phyloP scores from a whole-genome alignment of 257 asterid genomes.

The Fraxinus cuspidata region DNA sequence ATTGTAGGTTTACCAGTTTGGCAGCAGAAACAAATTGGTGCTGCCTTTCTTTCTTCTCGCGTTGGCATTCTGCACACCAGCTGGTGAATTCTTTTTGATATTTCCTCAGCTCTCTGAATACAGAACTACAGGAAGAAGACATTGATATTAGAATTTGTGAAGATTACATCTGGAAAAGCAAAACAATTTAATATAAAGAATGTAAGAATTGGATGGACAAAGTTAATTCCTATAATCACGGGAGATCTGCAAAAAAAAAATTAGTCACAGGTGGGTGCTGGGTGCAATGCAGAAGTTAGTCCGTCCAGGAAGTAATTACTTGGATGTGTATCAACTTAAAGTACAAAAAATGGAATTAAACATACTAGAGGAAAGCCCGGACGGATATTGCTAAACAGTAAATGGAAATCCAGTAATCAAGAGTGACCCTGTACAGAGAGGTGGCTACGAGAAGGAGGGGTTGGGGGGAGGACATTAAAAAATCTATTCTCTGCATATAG shows the following conservation, averaged over 20 bases:
- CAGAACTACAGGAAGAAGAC: slow-evolving; percentile 58
- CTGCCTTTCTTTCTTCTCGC: slow-evolving; percentile 80
- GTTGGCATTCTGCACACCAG: slow-evolving; percentile 90
- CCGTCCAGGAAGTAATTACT: background rate
- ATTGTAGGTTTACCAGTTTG: slow-evolving; percentile 56
- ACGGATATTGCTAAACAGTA: background rate
- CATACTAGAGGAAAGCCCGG: background rate
- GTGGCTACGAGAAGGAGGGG: background rate
- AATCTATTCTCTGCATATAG: background rate
- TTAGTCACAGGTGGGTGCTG: background rate
- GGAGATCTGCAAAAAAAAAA: background rate
- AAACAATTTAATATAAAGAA: background rate
- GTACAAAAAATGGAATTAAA: background rate
- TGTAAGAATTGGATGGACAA: background rate
- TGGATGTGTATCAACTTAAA: background rate
- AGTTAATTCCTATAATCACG: background rate
- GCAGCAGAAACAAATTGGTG: slow-evolving; percentile 57
- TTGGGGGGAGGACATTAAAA: background rate
- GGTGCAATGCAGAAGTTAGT: background rate
- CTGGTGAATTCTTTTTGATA: slow-evolving; percentile 82
- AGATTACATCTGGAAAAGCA: background rate
- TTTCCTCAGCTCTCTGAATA: slow-evolving; percentile 82
- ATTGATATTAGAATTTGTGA: background rate
- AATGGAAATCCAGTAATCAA: background rate
- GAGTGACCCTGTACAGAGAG: background rate